Percentiles rank a stretch among this genome's conserved stretches.
Conservation (phyloP, 2,329 filamentous ascomycete species). For the Nannizziopsis arthrosporioides region DNA sequence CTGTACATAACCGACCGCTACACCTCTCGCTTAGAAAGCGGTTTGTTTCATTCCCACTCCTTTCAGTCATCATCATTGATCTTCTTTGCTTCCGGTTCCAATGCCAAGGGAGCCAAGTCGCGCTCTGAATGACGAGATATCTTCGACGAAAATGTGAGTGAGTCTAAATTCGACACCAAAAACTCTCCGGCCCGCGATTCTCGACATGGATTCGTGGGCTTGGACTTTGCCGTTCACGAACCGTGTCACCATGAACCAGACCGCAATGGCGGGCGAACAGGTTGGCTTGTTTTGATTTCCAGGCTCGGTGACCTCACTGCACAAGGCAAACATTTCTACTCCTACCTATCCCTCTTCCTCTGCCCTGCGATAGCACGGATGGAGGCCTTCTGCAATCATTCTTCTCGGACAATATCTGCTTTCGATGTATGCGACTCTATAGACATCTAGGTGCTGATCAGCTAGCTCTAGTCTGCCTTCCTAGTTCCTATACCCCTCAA, state of each 20-base stretch:
- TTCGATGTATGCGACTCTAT: no score
- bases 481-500: no score
- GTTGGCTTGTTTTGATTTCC: conserved; percentile 5
- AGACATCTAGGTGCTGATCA: conserved; percentile 3
- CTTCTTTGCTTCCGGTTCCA: not conserved
- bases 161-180: not conserved
- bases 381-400: no score
- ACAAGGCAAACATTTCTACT: not conserved
- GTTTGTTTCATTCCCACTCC: no score
- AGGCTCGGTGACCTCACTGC: not conserved
- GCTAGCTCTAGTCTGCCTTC: not conserved
- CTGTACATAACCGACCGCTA: no score
- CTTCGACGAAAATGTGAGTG: not conserved
- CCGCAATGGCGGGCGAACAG: not conserved
- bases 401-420: no score
- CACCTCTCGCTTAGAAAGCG: no score
- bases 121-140: not conserved
- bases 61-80: not conserved
- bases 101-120: not conserved
- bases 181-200: not conserved
- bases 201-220: not conserved
- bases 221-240: not conserved
- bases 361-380: not conserved
- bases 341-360: not conserved
- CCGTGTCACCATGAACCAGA: conserved; percentile 1